Base-by-base conservation (phyloP, 2,329 filamentous ascomycete genomes). In the Fusarium napiforme region DNA sequence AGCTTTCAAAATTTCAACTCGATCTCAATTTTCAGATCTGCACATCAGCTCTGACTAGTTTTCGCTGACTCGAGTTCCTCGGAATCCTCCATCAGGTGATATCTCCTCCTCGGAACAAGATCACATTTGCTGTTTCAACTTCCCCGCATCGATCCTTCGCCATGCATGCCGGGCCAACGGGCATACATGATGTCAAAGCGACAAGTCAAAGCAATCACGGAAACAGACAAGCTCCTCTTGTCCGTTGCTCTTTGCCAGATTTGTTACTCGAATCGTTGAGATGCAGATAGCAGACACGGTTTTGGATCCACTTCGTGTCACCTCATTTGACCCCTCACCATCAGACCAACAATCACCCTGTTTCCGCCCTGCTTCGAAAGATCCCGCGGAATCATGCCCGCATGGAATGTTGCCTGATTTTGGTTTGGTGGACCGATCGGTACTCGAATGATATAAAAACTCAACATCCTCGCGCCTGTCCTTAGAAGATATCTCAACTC, bases 81-180 rank as follows among this genome's bases (percentile, higher is more conserved):
- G 10, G 19, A 16, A 21, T 4, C 7, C 23, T 1, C 19, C 19
- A 28, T 60, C 58, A 57, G 37, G 23, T 23, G 60, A 62, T 32
- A 32, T 34, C n/a, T 49, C 21, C 8, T n/a, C 32, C 28, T 34
- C 23, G 21, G 12, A 21, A 10, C 15, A 15, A 5, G 7, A 45
- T 26, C 11, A 3, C 30, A 26, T 50, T 12, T 23, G 21, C 15
- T 15, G 43, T 14, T 12, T 40, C 23, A 16, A 50, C 34, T 66
- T 67, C 64, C 64, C 63, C 63, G 65, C 65, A 61, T 43, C 0
- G 1, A 61, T 53, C 53, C 39, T 36, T 34, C 26, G 14, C 8
- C 5, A 47, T 69, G 64, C 59, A 69, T 37, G 23, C 11, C 65
- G 67, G 67, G 43, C 58, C 16, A 69, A 58, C 59, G 67, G 67